A percentile compares a stretch with the other conserved stretches of the same genome.
Conservation (phyloP, 176 grass and related monocot species). For the Urochloa ruziziensis region DNA sequence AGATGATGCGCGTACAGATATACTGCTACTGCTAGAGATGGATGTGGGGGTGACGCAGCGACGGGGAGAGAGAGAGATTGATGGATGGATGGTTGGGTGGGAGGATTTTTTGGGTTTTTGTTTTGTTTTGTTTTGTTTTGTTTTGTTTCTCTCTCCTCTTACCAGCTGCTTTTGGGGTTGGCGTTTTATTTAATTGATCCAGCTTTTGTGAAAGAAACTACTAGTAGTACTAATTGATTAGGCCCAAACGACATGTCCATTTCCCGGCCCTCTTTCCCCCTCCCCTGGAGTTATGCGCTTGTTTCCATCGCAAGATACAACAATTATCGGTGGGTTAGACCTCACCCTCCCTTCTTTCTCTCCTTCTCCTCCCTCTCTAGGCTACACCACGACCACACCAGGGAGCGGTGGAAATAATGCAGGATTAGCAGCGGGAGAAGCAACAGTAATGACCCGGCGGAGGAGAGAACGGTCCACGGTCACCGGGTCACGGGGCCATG, state of each 20-base stretch:
- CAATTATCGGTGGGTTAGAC: background rate
- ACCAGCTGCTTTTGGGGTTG: constrained; percentile 18
- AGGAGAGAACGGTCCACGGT: constrained; percentile 30
- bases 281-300: background rate
- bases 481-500: constrained; percentile 20
- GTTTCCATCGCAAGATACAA: constrained; percentile 22
- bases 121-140: background rate
- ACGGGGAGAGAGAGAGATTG: constrained; percentile 14
- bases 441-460: constrained; percentile 3
- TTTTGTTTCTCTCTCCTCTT: background rate
- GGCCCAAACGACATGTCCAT: constrained; percentile 38
- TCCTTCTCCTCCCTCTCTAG: background rate
- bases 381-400: background rate
- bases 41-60: background rate
- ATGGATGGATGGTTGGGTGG: constrained; percentile 25
- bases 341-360: background rate
- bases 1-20: constrained; percentile 26
- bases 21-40: constrained; percentile 1
- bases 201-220: constrained; percentile 43
- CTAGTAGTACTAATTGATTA: constrained; percentile 27
- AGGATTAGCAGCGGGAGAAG: background rate
- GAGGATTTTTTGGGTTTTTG: constrained; percentile 8
- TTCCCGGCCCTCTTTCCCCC: constrained; percentile 31
- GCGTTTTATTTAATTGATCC: constrained; percentile 36
- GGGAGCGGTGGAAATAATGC: background rate